Conservation (phyloP, 2,329 filamentous ascomycete genomes). For the Chalaropsis ovoidea region DNA sequence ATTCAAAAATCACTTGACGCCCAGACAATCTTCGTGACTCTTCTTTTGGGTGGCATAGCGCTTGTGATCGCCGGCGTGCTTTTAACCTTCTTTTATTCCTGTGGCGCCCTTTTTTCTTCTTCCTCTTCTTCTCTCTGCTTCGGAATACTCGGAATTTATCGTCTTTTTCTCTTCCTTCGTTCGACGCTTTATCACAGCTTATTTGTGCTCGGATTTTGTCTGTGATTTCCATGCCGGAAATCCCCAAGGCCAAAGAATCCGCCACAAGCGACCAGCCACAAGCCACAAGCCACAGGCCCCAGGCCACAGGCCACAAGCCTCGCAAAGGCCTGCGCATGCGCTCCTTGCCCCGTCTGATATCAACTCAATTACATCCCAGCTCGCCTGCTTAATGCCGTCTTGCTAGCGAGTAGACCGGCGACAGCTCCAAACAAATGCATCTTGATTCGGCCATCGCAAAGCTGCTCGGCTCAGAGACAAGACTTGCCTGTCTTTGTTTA, state of each 20-base stretch:
- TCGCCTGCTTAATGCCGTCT: neutral
- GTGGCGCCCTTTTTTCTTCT: neutral
- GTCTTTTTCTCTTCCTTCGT: neutral
- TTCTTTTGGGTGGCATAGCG: neutral
- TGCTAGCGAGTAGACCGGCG: neutral
- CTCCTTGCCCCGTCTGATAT: neutral
- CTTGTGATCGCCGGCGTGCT: neutral
- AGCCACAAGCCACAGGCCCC: too few relatives aligned
- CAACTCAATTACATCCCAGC: neutral
- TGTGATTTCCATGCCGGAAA: neutral
- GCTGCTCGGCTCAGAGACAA: too few relatives aligned
- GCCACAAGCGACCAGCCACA: neutral
- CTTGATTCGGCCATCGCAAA: neutral
- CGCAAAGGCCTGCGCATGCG: neutral
- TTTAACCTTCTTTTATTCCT: slow-evolving; percentile 4
- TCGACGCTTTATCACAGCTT: neutral
- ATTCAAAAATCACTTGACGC: neutral
- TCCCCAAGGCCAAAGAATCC: neutral
- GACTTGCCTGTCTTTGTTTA: too few relatives aligned
- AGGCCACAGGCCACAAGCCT: too few relatives aligned
- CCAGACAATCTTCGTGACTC: neutral
- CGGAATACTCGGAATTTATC: neutral
- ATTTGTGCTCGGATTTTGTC: neutral
- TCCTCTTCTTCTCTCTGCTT: neutral
- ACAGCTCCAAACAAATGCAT: neutral